Evolutionary conservation across 495 filamentous ascomycete genomes (phyloP).

Genomic region (Hypoxylon rickii): DNA sequence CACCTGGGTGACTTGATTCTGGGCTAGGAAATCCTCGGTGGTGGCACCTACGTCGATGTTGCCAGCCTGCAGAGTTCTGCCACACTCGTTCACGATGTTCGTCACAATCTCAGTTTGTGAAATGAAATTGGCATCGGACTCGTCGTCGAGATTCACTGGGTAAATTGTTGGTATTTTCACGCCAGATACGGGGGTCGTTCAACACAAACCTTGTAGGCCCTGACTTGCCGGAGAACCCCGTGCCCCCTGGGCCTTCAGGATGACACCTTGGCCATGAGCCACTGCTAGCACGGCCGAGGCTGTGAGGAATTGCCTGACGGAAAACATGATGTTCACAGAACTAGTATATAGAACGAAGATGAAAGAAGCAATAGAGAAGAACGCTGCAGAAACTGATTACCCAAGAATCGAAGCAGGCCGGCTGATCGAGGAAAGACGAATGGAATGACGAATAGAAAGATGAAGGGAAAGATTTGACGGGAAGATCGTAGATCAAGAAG

Average conservation of each 20-base stretch:
- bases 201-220: slow-evolving; percentile 41
- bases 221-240: slow-evolving; percentile 41
- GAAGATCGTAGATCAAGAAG: slow-evolving; percentile 13
- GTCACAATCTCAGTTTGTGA: slow-evolving; percentile 50
- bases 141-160: slow-evolving; percentile 44
- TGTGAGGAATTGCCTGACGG: slow-evolving; percentile 38
- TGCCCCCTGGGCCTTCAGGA: slow-evolving; percentile 45
- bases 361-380: not conserved
- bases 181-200: not conserved
- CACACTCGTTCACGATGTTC: slow-evolving; percentile 53
- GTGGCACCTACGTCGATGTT: slow-evolving; percentile 58
- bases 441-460: slow-evolving; percentile 5
- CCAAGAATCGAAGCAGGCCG: slow-evolving; percentile 30
- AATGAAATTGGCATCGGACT: slow-evolving; percentile 55
- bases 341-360: not conserved
- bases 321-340: slow-evolving; percentile 35
- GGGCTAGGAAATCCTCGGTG: slow-evolving; percentile 52
- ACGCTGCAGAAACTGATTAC: slow-evolving; percentile 10
- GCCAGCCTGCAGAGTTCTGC: slow-evolving; percentile 51
- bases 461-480: not conserved
- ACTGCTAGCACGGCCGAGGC: slow-evolving; percentile 41
- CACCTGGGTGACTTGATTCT: slow-evolving; percentile 47
- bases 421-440: slow-evolving; percentile 21
- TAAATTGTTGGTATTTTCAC: not conserved
- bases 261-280: slow-evolving; percentile 46